phyloP scores from a whole-genome alignment of 495 filamentous ascomycete genomes.

The Hapsidospora chrysogenum region DNA sequence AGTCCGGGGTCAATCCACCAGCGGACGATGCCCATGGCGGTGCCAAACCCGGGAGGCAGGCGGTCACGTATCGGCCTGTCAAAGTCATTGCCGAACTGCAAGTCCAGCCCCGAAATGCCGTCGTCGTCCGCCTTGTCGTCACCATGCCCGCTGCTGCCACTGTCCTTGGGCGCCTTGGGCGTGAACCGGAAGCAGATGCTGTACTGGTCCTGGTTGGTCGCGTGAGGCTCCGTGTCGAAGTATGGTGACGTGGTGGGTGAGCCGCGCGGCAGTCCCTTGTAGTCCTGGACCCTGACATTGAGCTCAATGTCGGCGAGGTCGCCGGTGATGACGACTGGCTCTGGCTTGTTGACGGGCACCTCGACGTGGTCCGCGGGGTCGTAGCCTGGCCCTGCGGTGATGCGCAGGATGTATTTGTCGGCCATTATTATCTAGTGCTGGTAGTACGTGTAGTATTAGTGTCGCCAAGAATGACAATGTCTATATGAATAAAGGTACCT shows the following conservation, averaged over 20 bases:
- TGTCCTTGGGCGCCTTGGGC: constrained; percentile 26
- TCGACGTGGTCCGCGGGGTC: constrained; percentile 43
- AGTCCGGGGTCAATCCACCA: constrained; percentile 79
- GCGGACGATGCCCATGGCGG: constrained; percentile 66
- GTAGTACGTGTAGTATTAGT: neutral
- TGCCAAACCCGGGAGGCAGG: constrained; percentile 71
- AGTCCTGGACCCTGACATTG: constrained; percentile 49
- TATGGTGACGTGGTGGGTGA: constrained; percentile 49
- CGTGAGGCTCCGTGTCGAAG: constrained; percentile 52
- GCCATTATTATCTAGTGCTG: constrained; percentile 20
- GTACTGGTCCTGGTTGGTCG: constrained; percentile 53
- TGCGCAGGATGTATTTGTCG: constrained; percentile 49
- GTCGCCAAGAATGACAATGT: too few species aligned
- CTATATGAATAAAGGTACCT: too few species aligned
- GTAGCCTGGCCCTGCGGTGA: constrained; percentile 63
- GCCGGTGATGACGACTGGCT: constrained; percentile 38
- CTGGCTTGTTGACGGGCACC: constrained; percentile 53
- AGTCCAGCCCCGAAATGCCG: constrained; percentile 47
- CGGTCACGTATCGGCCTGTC: constrained; percentile 70
- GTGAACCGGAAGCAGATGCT: constrained; percentile 60
- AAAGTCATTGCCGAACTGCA: constrained; percentile 89
- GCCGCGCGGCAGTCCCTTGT: constrained; percentile 36
- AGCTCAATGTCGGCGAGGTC: constrained; percentile 43
- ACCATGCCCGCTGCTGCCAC: neutral
- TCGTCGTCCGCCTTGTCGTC: neutral